Evolutionary conservation across 306 rosid genomes (phyloP), one percentile per base, ranked within the genome.

Genomic region (Castanea sativa): DNA sequence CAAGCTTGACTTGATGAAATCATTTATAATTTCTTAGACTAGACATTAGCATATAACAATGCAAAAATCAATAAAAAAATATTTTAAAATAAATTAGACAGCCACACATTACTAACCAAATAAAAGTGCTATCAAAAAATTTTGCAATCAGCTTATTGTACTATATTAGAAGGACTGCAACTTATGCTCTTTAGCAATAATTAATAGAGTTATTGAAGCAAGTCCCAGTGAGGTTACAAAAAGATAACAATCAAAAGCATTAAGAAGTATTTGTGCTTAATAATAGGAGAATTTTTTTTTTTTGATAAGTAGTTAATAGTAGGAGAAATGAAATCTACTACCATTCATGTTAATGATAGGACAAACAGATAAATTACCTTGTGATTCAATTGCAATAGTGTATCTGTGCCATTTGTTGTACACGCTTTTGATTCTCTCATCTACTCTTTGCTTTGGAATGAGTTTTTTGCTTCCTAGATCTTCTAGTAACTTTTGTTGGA

Each of bases 321-420:
- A 25, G 25, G 45, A 61, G 64, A 16, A 60, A 32, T 13, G 11
- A n/a, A 15, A 33, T 49, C 52, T 58, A 55, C 20, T 35, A 73
- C 10, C 5, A 73, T 41, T 10, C 19, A 78, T 41, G 23, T 60
- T 59, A 80, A 45, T 14, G 38, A 58, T 25, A 77, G 2, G 56
- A 55, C 76, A 81, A 49, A 61, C 76, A 71, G 43, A 80, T 67
- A 78, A 45, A 88, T 88, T 83, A 82, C 99, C 97, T 90, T 93
- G 23, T 89, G 92, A 74, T 89, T 91, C 83, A 93, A 83, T 79
- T 88, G 90, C 85, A 96, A 86, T 63, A 83, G 83, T 15, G 98
- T 90, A 74, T 93, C 89, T 53, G 97, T 89, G 80, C 98, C 99
- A 49, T 77, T 78, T 30, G n/a, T n/a, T n/a, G n/a, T n/a, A n/a